Evolutionary conservation across 139 green algal species (phyloP), one percentile per base, ranked within the genome.

Genomic region (Parachlorella kessleri): DNA sequence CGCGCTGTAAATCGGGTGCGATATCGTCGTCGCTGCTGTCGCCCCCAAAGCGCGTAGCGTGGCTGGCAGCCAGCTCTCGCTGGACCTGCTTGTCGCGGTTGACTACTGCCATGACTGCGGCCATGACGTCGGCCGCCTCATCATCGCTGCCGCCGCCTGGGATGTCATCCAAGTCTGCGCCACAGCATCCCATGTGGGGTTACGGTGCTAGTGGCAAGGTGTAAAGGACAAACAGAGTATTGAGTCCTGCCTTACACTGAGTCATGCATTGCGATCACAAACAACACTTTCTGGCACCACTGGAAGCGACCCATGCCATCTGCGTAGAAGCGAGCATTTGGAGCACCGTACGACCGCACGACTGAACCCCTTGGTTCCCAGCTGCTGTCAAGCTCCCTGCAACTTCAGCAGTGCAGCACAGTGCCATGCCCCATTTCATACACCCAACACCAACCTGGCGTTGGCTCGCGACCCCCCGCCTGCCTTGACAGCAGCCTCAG

Each of bases 131-230:
- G 2, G 53, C 74, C 14, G 37, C 23, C 10, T 85, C 80, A 24
- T 65, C 73, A 7, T 82, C 81, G n/a, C 42, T 70, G 39, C 55
- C 63, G 2, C 59, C 53, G 24, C 55, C 66, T 23, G 21, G 66
- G 4, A 81, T 55, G 6, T 87, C 77, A 35, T 87, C 82, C 37
- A 75, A 39, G 6, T 86, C 81, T 81, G 76, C 75, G 41, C 7
- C 33, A 38, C 6, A 63, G 38, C 37, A n/a, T 26, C 1, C 1
- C 5, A 24, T 6, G 67, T 4, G 21, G 30, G 40, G n/a, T 6
- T 4, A 30, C 26, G 28, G 5, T 35, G 39, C 7, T 64, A 55
- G 37, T 2, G 36, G 67, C 21, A 4, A n/a, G n/a, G n/a, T n/a
- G n/a, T n/a, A n/a, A n/a, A n/a, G n/a, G n/a, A n/a, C n/a, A n/a